Evolutionary conservation across 2,329 filamentous ascomycete genomes (phyloP), one percentile per base, ranked within the genome.

Genomic region (Aspergillus sp.): DNA sequence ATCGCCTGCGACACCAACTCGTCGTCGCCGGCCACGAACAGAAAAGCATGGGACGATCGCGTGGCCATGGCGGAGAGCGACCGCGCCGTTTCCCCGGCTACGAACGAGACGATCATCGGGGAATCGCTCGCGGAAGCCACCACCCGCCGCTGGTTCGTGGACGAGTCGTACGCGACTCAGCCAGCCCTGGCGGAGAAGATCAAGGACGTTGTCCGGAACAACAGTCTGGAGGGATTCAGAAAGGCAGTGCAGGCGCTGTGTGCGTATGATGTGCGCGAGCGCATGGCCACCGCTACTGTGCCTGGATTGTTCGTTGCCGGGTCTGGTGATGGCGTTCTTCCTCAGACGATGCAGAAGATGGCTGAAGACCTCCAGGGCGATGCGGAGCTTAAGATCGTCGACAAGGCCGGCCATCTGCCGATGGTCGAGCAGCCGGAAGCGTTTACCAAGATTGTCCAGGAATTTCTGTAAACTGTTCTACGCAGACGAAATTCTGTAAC

Each of bases 1-100:
- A 72, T 91, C 19, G 77, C 83, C 4, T 90, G 87, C 64, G 88
- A 93, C 65, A 94, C 88, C 59, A 91, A 90, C 64, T 77, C 79
- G 6, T 75, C 80, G 5, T 82, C 84, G 0, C 88, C 85, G 46
- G 71, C 82, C 0, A 82, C 82, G 31, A 95, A 94, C 69, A 84
- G 83, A 4, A 77, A 81, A 38, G 86, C 87, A 0, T 95, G 89
- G 89, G 81, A 80, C 43, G 86, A 90, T 35, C 83, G 89, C 27
- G 84, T 88, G 43, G 77, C 70, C 0, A 64, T 90, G 3, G 82
- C 85, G 0, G 82, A 87, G 56, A 69, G 70, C n/a, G 72, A 79
- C 49, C 64, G 64, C 7, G 62, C 69, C 13, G 50, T 53, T 6
- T 49, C 60, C 29, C 13, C 57, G 40, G 51, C 41, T 33, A 62